These are phyloP conservation scores for Fusarium sp. DNA, from an alignment of 2,329 filamentous ascomycete species.

Conservation along the genomic window DNA sequence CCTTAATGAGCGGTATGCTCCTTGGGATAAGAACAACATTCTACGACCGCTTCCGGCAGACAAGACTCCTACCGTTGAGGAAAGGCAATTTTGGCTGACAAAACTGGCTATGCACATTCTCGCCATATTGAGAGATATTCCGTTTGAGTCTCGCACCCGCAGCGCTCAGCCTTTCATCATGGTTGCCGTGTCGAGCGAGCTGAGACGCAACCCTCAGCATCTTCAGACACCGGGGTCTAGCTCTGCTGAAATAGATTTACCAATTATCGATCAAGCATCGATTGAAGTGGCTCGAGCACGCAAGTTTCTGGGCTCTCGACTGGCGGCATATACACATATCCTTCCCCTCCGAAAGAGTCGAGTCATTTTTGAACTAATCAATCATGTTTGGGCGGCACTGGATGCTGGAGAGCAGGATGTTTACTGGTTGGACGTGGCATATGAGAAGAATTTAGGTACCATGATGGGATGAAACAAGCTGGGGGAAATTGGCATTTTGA, in stretches of 20 bases:
- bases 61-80: constrained; percentile 13
- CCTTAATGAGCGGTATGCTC: constrained; percentile 34
- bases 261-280: background rate
- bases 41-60: constrained; percentile 1
- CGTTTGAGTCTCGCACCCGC: constrained; percentile 15
- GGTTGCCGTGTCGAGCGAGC: constrained; percentile 34
- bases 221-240: too few relatives aligned
- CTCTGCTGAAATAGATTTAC: too few relatives aligned
- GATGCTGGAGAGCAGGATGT: constrained; percentile 33
- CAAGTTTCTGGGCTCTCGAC: constrained; percentile 24
- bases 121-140: constrained; percentile 23
- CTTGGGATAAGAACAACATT: constrained; percentile 24
- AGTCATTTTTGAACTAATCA: constrained; percentile 26
- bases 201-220: background rate
- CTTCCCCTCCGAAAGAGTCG: constrained; percentile 26
- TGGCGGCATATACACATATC: constrained; percentile 29
- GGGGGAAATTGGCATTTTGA: background rate
- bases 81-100: constrained; percentile 39
- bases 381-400: constrained; percentile 25
- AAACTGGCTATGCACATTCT: constrained; percentile 35
- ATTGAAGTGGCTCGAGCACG: constrained; percentile 31
- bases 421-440: constrained; percentile 37
- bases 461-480: constrained; percentile 26
- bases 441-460: constrained; percentile 31
- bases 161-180: constrained; percentile 16